Base-by-base conservation (phyloP, 495 filamentous ascomycete species). In the Thozetella sp. region DNA sequence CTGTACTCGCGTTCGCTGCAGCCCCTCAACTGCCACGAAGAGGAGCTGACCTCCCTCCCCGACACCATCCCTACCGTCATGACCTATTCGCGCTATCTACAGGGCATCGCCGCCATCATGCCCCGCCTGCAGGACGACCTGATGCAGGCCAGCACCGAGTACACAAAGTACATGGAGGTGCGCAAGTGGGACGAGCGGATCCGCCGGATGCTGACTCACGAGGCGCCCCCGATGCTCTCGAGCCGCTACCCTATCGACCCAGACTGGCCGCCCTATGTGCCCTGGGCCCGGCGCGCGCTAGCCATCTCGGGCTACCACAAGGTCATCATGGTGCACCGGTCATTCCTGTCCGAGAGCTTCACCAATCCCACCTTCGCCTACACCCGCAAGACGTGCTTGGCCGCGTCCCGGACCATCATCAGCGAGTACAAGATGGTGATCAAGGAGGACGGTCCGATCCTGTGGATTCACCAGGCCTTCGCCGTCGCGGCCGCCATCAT, bases 291-390 rank as follows among this genome's bases (percentile, higher is more conserved):
- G n/a, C 67, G 74, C 20, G 70, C 73, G 53, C 63, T 80, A 2
- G 72, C 75, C 1, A 76, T 78, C 19, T 79, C 76, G 2, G 69
- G 73, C n/a, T 73, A 73, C 0, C 76, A 83, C 56, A 83, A 83
- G 53, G 76, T 83, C 40, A 83, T 83, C 53, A 81, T 81, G 80
- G 76, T 83, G 24, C 77, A 83, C 61, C 72, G 79, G 22, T 70
- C 70, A 1, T 81, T 83, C 56, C 64, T 83, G 0, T 76, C 73
- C 50, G 68, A 67, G 26, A 78, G 76, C 48, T 81, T 81, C 55
- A 63, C 72, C 15, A 70, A 73, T 20, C 67, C 71, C 3, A 72
- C 60, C 27, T 83, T 72, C 54, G 67, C 58, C 22, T 76, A 76
- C 20, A 76, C 76, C 43, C 64, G 78, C 22, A 70, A 76, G 43